Evolutionary conservation across 2,329 filamentous ascomycete species (phyloP).

Genomic region (Penicillium sp.): DNA sequence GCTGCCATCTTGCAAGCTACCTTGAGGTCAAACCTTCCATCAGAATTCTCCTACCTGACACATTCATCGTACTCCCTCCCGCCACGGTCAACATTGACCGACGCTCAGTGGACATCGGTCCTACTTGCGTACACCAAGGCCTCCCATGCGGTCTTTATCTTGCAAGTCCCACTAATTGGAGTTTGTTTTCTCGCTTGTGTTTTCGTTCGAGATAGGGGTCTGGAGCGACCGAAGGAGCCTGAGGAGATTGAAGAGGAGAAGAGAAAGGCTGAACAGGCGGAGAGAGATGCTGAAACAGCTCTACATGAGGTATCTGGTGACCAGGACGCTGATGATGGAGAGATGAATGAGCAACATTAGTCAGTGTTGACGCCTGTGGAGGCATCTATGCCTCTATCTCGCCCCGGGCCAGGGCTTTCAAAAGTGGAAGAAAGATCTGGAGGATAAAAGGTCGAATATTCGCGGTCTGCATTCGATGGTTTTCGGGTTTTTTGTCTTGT

Average conservation of each 20-base stretch:
- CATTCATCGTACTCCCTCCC: slow-evolving; percentile 44
- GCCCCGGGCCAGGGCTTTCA: slow-evolving; percentile 2
- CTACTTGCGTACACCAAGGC: slow-evolving; percentile 56
- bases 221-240: slow-evolving; percentile 41
- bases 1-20: slow-evolving; percentile 52
- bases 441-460: neutral
- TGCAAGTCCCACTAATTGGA: slow-evolving; percentile 58
- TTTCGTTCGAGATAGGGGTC: slow-evolving; percentile 55
- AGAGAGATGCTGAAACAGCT: slow-evolving; percentile 20
- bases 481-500: neutral
- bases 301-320: slow-evolving; percentile 2
- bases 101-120: slow-evolving; percentile 44
- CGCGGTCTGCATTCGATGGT: neutral
- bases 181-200: slow-evolving; percentile 53
- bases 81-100: slow-evolving; percentile 27
- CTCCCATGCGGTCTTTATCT: slow-evolving; percentile 57
- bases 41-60: slow-evolving; percentile 39
- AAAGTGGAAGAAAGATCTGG: neutral
- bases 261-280: slow-evolving; percentile 31
- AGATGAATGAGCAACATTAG: slow-evolving; percentile 10
- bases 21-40: slow-evolving; percentile 42
- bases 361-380: slow-evolving; percentile 18
- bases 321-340: slow-evolving; percentile 1
- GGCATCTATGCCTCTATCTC: slow-evolving; percentile 16
- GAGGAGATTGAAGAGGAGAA: slow-evolving; percentile 31